Conservation (phyloP, 1,284 basidiomycete genomes). For the Cryptococcus sp. region DNA sequence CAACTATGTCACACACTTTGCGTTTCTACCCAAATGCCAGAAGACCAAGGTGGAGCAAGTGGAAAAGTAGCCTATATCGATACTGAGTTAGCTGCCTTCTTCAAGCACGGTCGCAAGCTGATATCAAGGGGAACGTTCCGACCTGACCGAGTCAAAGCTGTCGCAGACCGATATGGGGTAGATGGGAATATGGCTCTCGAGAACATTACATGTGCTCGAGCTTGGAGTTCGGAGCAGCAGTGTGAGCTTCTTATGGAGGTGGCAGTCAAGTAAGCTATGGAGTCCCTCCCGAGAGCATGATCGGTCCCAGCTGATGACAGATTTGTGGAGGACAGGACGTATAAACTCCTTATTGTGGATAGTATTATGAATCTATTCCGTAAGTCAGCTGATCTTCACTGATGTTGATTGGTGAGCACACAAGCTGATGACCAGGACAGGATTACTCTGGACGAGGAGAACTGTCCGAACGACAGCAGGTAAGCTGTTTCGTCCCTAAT, state of each 20-base stretch:
- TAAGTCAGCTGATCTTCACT: conserved; percentile 16
- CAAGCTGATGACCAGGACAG: conserved; percentile 51
- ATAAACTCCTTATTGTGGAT: conserved; percentile 57
- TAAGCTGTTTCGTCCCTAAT: conserved; percentile 8
- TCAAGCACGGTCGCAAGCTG: conserved; percentile 6
- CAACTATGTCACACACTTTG: conserved; percentile 90
- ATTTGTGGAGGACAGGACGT: conserved; percentile 47
- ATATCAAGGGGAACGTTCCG: conserved; percentile 72
- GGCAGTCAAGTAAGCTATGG: conserved; percentile 38
- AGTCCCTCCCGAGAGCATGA: not conserved
- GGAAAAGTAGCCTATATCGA: conserved; percentile 94
- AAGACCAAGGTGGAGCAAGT: conserved; percentile 80
- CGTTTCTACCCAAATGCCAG: conserved; percentile 78
- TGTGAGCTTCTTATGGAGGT: conserved; percentile 45
- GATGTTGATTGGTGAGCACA: too few species aligned
- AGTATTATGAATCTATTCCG: conserved; percentile 94
- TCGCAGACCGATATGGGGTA: conserved; percentile 86
- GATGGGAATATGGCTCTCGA: conserved; percentile 80
- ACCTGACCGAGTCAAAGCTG: conserved; percentile 79
- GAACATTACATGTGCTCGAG: conserved; percentile 43
- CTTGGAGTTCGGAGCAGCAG: conserved; percentile 46
- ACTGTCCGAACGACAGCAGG: conserved; percentile 82
- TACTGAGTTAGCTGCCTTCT: conserved; percentile 59
- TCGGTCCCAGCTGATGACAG: conserved; percentile 13
- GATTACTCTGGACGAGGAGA: conserved; percentile 90